phyloP scores from a whole-genome alignment of 2,329 filamentous ascomycete genomes.

The Colletotrichum tamarilloi region DNA sequence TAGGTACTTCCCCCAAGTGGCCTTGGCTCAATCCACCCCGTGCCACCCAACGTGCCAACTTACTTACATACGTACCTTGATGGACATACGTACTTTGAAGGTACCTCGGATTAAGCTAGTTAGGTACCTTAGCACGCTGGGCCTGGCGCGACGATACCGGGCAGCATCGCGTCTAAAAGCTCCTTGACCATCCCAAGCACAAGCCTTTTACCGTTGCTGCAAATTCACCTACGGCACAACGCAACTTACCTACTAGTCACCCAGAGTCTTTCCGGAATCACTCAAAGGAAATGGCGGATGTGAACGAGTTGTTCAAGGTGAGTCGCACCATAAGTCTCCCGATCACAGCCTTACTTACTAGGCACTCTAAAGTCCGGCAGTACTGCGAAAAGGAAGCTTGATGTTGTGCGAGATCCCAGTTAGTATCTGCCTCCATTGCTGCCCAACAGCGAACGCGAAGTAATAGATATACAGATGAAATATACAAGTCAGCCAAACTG shows the following conservation, averaged over 20 bases:
- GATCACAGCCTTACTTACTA: constrained; percentile 31
- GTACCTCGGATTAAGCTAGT: not conserved
- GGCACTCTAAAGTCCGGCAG: constrained; percentile 53
- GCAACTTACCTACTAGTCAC: not conserved
- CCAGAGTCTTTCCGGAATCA: not conserved
- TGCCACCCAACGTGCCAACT: no score
- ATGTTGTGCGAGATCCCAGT: constrained; percentile 72
- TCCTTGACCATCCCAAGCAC: not conserved
- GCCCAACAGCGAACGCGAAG: not conserved
- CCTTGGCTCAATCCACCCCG: no score
- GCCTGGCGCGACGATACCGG: not conserved
- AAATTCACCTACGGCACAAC: not conserved
- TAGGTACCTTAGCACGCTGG: not conserved
- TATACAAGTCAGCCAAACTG: constrained; percentile 72
- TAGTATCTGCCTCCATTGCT: constrained; percentile 41
- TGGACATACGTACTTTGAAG: not conserved
- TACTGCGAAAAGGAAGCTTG: constrained; percentile 72
- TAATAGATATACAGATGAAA: constrained; percentile 57
- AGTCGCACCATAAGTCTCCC: constrained; percentile 28
- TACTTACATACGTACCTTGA: no score
- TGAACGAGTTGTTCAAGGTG: constrained; percentile 71
- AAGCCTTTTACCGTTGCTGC: not conserved
- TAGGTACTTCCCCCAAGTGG: no score
- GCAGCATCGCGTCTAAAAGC: not conserved
- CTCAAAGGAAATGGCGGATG: constrained; percentile 59